phyloP scores from a whole-genome alignment of 2,329 filamentous ascomycete species.

The Sporothrix luriei region DNA sequence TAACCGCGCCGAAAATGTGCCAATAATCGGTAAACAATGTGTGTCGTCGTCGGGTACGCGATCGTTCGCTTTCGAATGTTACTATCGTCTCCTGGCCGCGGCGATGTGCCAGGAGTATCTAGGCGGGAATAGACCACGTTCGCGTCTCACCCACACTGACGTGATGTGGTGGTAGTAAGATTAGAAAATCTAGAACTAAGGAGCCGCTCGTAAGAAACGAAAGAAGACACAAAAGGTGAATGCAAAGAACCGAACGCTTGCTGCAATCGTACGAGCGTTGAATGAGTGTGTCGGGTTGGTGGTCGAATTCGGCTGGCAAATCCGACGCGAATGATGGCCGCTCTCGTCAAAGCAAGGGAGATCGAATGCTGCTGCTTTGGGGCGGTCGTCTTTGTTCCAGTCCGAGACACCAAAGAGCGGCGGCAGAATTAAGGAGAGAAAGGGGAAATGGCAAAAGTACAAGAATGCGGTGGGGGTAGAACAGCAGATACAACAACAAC shows the following conservation, averaged over 20 bases:
- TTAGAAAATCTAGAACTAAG: not conserved
- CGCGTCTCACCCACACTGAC: conserved; percentile 8
- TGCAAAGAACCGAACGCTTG: not conserved
- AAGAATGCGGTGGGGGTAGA: conserved; percentile 24
- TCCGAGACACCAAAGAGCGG: conserved; percentile 9
- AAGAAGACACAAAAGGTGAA: conserved; percentile 8
- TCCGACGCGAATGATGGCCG: conserved; percentile 24
- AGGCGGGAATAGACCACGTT: not conserved
- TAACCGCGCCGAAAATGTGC: not conserved
- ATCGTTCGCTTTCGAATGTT: conserved; percentile 19
- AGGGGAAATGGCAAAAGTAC: conserved; percentile 25
- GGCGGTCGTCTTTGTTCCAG: conserved; percentile 22
- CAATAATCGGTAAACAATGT: not conserved
- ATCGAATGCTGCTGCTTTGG: conserved; percentile 25
- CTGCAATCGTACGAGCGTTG: conserved; percentile 2
- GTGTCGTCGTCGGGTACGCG: conserved; percentile 20
- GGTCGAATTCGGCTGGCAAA: conserved; percentile 26
- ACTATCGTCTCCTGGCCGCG: not conserved
- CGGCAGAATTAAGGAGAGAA: conserved; percentile 28
- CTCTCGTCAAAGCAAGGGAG: conserved; percentile 18
- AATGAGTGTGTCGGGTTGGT: conserved; percentile 8
- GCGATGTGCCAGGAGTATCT: not conserved
- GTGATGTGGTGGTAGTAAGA: conserved; percentile 15
- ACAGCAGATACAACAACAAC: not conserved
- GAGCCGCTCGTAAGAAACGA: not conserved